Evolutionary conservation across 139 green algal genomes (phyloP).

Genomic region (Chloropicon primus): DNA sequence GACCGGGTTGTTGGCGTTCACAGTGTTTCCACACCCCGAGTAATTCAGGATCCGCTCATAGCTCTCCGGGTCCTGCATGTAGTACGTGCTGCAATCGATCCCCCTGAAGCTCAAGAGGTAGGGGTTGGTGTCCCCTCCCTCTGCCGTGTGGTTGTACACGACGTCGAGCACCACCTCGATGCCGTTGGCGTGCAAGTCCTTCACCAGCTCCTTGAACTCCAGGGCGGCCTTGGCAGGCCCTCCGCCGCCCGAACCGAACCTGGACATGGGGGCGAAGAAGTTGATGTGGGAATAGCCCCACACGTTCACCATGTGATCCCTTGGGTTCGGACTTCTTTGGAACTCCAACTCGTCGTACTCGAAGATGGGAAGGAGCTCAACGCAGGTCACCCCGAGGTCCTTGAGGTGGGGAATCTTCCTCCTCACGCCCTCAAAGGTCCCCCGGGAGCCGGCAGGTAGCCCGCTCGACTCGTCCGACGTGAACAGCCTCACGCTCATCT

Average conservation of each 20-base stretch:
- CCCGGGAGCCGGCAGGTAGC: constrained; percentile 25
- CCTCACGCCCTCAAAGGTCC: constrained; percentile 74
- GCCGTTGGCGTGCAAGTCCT: constrained; percentile 65
- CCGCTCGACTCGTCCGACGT: constrained; percentile 50
- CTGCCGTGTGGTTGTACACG: constrained; percentile 98
- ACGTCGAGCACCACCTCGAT: constrained; percentile 98
- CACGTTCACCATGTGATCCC: constrained; percentile 59
- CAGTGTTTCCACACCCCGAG: constrained; percentile 67
- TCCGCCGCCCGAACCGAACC: constrained; percentile 39
- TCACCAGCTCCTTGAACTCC: constrained; percentile 93
- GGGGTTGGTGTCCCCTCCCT: constrained; percentile 82
- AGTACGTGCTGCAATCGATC: not conserved
- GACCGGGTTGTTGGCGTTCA: constrained; percentile 97
- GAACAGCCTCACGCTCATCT: constrained; percentile 94
- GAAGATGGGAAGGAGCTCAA: constrained; percentile 92
- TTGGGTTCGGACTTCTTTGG: constrained; percentile 38
- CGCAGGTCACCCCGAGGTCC: constrained; percentile 74
- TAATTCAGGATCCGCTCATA: not conserved
- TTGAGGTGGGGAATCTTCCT: constrained; percentile 84
- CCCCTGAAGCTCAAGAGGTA: constrained; percentile 52
- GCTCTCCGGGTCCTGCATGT: not conserved
- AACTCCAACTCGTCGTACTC: constrained; percentile 99
- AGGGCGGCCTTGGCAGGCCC: constrained; percentile 3
- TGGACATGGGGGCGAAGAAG: constrained; percentile 89
- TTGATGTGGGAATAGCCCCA: constrained; percentile 95